Base-by-base conservation (phyloP, 129 eudicot genomes). In the Erigeron canadensis region DNA sequence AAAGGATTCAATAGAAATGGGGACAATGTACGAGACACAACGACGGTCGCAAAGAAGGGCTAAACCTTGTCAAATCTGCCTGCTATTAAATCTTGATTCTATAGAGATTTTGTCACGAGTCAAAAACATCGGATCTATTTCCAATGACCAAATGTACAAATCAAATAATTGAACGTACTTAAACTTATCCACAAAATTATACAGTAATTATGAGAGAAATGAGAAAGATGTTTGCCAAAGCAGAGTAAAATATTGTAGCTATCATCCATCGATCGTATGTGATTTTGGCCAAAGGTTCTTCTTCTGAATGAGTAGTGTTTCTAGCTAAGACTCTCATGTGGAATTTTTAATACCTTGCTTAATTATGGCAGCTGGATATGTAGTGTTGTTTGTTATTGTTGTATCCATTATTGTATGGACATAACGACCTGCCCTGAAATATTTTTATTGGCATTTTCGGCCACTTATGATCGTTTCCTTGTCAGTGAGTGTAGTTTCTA, bases 1-100 rank as follows among this genome's bases (percentile, higher is more conserved):
- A 15, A 69, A 66, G 15, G 57, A 65, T 65, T 65, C 57, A 75
- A 67, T 19, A 9, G 67, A 43, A 2, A 39, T 39, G 74, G 74
- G 63, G 75, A 68, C 75, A 76, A 76, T 67, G 80, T 67, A 57
- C 4, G 78, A 63, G 63, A 63, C 64, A 73, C 71, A 39, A 53
- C 56, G 79, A 53, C 56, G 79, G 41, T 74, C 78, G 63, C 78
- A 17, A 63, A 55, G 58, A 56, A 16, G 67, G 60, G 43, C 28
- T 44, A 38, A 65, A 42, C 61, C 70, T 37, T 47, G 77, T 73
- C 77, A 73, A 73, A 64, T 61, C 77, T 73, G 53, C 62, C 51
- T 73, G 17, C 60, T 46, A 62, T 7, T 39, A 48, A 73, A 18
- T 39, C 40, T 38, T 73, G 40, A 62, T 46, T 62, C 41, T 37